Evolutionary conservation across 495 filamentous ascomycete species (phyloP), one percentile per base, ranked within the genome.

Genomic region (Astrothelium macrocarpum): DNA sequence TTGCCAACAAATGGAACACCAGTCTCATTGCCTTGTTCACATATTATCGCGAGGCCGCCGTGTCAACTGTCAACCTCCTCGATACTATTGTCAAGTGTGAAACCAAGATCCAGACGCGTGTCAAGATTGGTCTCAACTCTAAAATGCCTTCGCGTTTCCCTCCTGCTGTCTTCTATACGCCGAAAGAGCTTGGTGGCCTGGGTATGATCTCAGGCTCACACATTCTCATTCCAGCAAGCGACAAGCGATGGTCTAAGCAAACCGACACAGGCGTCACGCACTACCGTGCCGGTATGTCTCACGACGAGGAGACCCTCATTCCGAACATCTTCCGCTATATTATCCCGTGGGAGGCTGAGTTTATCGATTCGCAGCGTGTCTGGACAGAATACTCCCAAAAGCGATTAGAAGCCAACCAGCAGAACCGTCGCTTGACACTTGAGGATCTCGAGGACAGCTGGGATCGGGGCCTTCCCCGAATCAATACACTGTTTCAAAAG

Each of bases 101-200:
- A 77, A 99, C 95, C 14, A 99, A 99, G 80, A 99, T 99, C 62
- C 95, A 99, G 77, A 99, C 95, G 9, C 85, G 95, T 65, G 95
- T 99, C 67, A 99, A 99, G 83, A 99, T 99, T 66, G 95, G 95
- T 3, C 75, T 99, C 68, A 99, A 99, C 77, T 97, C 94, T 2
- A 99, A 99, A 79, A 99, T 99, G 95, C 95, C 95, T 53, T 97
- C 93, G 4, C 89, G 95, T 80, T 99, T 99, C 80, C 95, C 94
- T 25, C 95, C 95, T 10, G 95, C 95, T 7, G 95, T 99, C 12
- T 99, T 99, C 77, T 99, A 99, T 72, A 99, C 95, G 0, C 95
- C 95, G 0, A 99, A 99, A 79, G 95, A 99, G 72, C 81, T 99
- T 59, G 95, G 95, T 76, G 95, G 95, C 71, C 79, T 99, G 3